phyloP scores from a whole-genome alignment of 768 basidiomycete genomes.

The Brasilioporus rufonigricans region DNA sequence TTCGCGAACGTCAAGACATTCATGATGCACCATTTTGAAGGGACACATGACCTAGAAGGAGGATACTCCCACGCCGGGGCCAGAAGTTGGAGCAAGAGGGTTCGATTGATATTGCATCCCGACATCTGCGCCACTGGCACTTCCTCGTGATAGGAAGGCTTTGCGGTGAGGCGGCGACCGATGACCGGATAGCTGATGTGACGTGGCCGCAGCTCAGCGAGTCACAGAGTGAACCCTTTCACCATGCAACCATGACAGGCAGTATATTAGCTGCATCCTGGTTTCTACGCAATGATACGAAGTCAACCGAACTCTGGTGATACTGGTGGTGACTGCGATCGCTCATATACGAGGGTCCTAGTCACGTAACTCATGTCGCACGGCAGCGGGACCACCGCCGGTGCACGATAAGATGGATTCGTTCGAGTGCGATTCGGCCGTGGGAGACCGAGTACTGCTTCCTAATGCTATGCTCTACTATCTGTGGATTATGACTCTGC shows the following conservation, averaged over 20 bases:
- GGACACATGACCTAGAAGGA: neutral
- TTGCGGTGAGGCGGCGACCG: neutral
- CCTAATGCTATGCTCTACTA: neutral
- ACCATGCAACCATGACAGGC: neutral
- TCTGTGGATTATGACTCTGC: neutral
- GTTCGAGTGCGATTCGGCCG: neutral
- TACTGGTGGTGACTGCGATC: neutral
- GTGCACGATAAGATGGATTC: neutral
- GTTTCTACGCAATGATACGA: neutral
- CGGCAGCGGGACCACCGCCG: neutral
- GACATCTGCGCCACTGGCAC: neutral
- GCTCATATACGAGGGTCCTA: neutral
- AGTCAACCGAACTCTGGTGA: too few relatives aligned
- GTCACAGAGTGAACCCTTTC: neutral
- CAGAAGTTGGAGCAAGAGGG: neutral
- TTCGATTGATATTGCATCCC: neutral
- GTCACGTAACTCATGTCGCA: neutral
- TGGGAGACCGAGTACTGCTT: neutral
- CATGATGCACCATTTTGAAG: neutral
- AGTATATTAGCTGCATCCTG: neutral
- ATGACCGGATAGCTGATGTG: neutral
- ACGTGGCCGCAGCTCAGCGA: neutral
- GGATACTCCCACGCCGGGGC: too few relatives aligned
- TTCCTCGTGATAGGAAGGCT: neutral
- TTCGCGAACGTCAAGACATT: neutral